Percentiles rank a stretch among this genome's conserved stretches.
phyloP scores from a whole-genome alignment of 345 rosid genomes.

The Clarkia xantiana region DNA sequence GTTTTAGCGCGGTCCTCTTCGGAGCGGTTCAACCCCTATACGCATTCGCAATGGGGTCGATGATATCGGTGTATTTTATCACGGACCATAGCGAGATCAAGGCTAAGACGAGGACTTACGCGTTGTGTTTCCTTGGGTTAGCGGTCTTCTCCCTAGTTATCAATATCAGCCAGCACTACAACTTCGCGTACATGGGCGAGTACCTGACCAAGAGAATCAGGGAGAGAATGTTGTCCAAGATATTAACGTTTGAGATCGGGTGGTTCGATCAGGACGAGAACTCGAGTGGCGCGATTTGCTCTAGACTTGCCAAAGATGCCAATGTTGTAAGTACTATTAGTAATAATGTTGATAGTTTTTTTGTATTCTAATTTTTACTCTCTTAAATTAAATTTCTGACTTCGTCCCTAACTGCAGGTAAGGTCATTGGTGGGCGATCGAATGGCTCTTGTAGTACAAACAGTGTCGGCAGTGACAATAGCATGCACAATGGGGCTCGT shows the following conservation, averaged over 20 bases:
- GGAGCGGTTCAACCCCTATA: slow-evolving; percentile 58
- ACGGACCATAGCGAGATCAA: slow-evolving; percentile 40
- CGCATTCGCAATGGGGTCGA: slow-evolving; percentile 36
- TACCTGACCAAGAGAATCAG: slow-evolving; percentile 51
- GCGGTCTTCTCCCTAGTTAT: slow-evolving; percentile 33
- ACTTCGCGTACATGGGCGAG: slow-evolving; percentile 60
- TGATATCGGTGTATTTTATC: slow-evolving; percentile 39
- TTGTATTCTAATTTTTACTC: background rate
- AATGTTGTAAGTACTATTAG: slow-evolving; percentile 26
- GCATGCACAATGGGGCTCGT: slow-evolving; percentile 50
- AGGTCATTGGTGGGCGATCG: slow-evolving; percentile 47
- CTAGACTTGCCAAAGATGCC: slow-evolving; percentile 63
- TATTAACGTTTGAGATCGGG: slow-evolving; percentile 56
- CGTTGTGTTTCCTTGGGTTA: slow-evolving; percentile 31
- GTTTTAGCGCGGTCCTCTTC: slow-evolving; percentile 41
- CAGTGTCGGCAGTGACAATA: slow-evolving; percentile 37
- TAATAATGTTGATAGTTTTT: no score
- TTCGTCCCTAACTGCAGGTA: background rate
- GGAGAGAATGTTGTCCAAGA: slow-evolving; percentile 56
- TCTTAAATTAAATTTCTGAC: background rate
- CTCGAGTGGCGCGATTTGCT: slow-evolving; percentile 51
- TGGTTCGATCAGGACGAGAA: slow-evolving; percentile 69
- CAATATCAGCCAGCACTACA: slow-evolving; percentile 46
- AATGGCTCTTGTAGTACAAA: slow-evolving; percentile 34
- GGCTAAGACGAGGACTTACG: slow-evolving; percentile 30